phyloP scores from a whole-genome alignment of 257 asterid genomes.

The Fraxinus quadrangulata region DNA sequence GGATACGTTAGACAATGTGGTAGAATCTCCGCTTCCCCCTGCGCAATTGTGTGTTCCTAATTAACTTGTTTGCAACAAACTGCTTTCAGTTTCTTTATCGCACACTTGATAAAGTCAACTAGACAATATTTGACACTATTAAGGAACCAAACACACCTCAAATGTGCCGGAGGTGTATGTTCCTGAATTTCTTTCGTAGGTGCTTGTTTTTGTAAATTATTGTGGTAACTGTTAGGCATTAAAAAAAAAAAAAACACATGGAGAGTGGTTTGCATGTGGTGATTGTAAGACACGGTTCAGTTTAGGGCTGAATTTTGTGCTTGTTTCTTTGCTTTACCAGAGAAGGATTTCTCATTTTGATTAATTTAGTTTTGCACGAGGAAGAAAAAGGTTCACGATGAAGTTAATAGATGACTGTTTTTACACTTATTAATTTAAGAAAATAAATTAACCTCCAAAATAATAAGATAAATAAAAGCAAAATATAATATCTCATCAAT shows the following conservation, averaged over 20 bases:
- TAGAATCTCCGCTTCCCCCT: slow-evolving; percentile 28
- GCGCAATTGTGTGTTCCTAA: slow-evolving; percentile 21
- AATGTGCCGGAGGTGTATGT: slow-evolving; percentile 26
- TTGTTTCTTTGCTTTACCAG: slow-evolving; percentile 43
- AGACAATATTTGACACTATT: not conserved
- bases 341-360: slow-evolving; percentile 33
- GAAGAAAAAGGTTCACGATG: slow-evolving; percentile 11
- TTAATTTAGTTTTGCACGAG: slow-evolving; percentile 19
- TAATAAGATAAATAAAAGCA: too few relatives aligned
- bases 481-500: not conserved
- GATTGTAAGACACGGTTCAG: slow-evolving; percentile 55
- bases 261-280: slow-evolving; percentile 39
- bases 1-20: slow-evolving; percentile 32
- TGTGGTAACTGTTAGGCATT: slow-evolving; percentile 34
- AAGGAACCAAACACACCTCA: not conserved
- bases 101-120: not conserved
- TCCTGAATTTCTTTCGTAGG: slow-evolving; percentile 10
- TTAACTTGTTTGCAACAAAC: slow-evolving; percentile 24
- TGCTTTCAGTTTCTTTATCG: slow-evolving; percentile 18
- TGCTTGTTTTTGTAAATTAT: slow-evolving; percentile 51
- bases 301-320: slow-evolving; percentile 65
- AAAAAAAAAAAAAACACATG: slow-evolving; percentile 4
- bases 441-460: too few relatives aligned
- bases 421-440: too few relatives aligned
- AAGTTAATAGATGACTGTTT: not conserved